Percentiles rank a stretch among this genome's conserved stretches.
Evolutionary conservation across 805 yeast genomes (phyloP).

Genomic region (Candida easanensis): DNA sequence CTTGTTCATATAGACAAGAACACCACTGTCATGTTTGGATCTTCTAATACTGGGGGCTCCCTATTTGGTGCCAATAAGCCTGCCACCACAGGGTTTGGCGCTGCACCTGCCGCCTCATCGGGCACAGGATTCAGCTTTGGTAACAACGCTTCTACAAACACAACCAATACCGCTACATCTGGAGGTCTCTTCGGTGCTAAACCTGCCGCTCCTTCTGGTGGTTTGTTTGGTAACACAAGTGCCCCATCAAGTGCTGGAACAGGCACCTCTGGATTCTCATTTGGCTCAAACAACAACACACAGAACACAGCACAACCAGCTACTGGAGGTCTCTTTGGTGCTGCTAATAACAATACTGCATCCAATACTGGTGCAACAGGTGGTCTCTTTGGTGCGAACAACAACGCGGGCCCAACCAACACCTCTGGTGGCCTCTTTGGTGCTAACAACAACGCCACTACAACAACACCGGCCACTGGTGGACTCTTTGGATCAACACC

Average conservation of each 20-base stretch:
- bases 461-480: slow-evolving; percentile 16
- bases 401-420: slow-evolving; percentile 10
- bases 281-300: slow-evolving; percentile 17
- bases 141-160: slow-evolving; percentile 5
- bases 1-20: background rate
- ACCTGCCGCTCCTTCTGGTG: slow-evolving; percentile 13
- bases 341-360: slow-evolving; percentile 10
- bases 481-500: slow-evolving; percentile 31
- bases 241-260: slow-evolving; percentile 14
- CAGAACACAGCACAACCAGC: slow-evolving; percentile 2
- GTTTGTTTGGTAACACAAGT: slow-evolving; percentile 11
- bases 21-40: slow-evolving; percentile 11
- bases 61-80: slow-evolving; percentile 24
- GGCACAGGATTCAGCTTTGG: slow-evolving; percentile 23
- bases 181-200: slow-evolving; percentile 17
- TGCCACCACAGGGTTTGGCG: slow-evolving; percentile 17
- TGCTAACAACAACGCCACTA: too few species aligned
- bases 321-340: slow-evolving; percentile 22
- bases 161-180: slow-evolving; percentile 3
- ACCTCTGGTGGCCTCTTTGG: slow-evolving; percentile 38
- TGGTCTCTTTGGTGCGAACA: slow-evolving; percentile 31
- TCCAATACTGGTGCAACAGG: slow-evolving; percentile 20
- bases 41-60: slow-evolving; percentile 10
- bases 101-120: slow-evolving; percentile 10
- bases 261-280: background rate